phyloP scores from a whole-genome alignment of 345 rosid genomes.

The Psidium friedrichsthalianum region DNA sequence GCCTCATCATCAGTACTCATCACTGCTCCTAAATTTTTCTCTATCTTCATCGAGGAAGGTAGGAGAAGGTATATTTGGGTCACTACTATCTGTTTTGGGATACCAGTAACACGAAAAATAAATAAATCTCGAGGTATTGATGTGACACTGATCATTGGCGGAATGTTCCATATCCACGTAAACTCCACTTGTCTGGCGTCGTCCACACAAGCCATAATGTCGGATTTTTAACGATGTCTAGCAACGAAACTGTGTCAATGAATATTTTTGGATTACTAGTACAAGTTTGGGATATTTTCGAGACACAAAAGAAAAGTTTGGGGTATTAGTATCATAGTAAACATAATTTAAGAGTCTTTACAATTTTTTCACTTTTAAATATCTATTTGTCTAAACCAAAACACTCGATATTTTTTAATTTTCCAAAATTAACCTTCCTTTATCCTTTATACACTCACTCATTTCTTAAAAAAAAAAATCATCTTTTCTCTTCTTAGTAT shows the following conservation, averaged over 20 bases:
- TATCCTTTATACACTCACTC: background rate
- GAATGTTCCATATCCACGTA: background rate
- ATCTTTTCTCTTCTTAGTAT: background rate
- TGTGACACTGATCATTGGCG: background rate
- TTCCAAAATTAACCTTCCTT: background rate
- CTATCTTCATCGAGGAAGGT: background rate
- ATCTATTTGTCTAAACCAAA: background rate
- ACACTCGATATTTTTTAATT: background rate
- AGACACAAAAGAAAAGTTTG: background rate
- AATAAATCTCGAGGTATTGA: fast-evolving
- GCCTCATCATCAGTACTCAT: too few relatives aligned
- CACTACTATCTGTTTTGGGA: background rate
- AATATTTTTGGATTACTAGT: background rate
- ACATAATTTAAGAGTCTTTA: background rate
- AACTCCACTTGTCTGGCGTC: too few relatives aligned
- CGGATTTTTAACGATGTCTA: background rate
- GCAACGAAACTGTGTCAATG: background rate
- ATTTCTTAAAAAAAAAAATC: background rate
- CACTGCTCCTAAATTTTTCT: background rate
- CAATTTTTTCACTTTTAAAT: background rate
- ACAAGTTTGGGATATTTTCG: background rate
- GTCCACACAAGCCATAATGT: background rate
- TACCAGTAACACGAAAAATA: background rate
- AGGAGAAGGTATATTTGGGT: background rate
- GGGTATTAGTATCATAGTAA: fast-evolving